Conservation (phyloP, 768 basidiomycete species). For the Suillus occidentalis region DNA sequence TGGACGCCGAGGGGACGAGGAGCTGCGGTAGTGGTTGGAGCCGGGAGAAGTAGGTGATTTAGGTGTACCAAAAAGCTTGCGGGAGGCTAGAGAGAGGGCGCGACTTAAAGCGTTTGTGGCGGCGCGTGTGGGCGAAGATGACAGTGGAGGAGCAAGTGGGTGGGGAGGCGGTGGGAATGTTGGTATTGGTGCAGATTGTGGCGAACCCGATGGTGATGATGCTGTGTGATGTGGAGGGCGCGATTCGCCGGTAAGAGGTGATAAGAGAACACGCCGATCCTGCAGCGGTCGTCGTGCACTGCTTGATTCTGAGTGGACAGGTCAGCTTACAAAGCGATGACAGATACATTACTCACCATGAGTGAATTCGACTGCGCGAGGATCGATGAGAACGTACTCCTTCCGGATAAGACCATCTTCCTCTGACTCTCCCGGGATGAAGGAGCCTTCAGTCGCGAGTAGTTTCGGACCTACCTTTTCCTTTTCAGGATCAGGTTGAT, state of each 20-base stretch:
- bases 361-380: conserved; percentile 88
- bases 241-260: conserved; percentile 49
- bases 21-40: conserved; percentile 39
- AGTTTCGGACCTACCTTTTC: conserved; percentile 19
- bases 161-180: conserved; percentile 65
- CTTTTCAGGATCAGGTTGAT: conserved; percentile 14
- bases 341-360: conserved; percentile 58
- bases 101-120: conserved; percentile 76
- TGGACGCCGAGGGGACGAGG: conserved; percentile 57
- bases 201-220: conserved; percentile 24
- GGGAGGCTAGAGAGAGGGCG: conserved; percentile 77
- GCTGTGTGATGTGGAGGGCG: conserved; percentile 35
- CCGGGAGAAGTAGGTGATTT: conserved; percentile 38
- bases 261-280: conserved; percentile 52
- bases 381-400: conserved; percentile 95
- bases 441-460: conserved; percentile 57
- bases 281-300: conserved; percentile 57
- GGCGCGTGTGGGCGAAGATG: conserved; percentile 66
- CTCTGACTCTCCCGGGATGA: conserved; percentile 82
- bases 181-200: conserved; percentile 23
- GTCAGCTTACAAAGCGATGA: conserved; percentile 13
- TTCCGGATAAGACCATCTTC: conserved; percentile 76
- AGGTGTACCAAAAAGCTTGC: conserved; percentile 71
- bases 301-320: conserved; percentile 54
- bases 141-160: conserved; percentile 51